These are phyloP conservation scores for Cystobasidium pallidum DNA, from an alignment of 1,284 basidiomycete species.

Conservation along the genomic window DNA sequence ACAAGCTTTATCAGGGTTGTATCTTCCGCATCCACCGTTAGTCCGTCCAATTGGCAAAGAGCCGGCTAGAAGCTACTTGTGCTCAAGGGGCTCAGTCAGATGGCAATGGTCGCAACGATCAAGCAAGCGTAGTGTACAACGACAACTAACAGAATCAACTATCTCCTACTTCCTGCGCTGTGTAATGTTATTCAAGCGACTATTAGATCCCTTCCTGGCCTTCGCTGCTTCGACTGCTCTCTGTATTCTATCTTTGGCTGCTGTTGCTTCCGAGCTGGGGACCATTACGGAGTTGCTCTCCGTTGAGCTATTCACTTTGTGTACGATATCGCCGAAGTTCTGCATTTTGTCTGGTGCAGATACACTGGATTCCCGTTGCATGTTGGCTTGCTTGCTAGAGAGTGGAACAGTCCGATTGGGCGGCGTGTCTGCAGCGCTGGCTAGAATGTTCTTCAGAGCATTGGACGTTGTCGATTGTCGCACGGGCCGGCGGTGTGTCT, in stretches of 20 bases:
- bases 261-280: constrained; percentile 28
- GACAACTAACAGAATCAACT: not conserved
- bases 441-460: constrained; percentile 28
- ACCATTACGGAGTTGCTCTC: not conserved
- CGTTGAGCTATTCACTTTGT: not conserved
- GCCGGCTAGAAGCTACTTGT: too few species aligned
- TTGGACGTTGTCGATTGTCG: constrained; percentile 18
- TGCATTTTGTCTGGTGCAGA: not conserved
- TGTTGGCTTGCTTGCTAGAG: constrained; percentile 6
- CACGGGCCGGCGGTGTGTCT: not conserved
- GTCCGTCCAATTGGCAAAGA: too few species aligned
- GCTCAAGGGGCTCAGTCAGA: too few species aligned
- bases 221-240: constrained; percentile 34
- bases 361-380: not conserved
- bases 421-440: constrained; percentile 24
- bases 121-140: not conserved
- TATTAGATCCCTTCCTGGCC: not conserved
- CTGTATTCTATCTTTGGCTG: constrained; percentile 34
- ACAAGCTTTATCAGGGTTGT: too few species aligned
- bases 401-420: constrained; percentile 4
- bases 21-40: too few species aligned
- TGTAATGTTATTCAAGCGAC: not conserved
- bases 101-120: too few species aligned
- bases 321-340: not conserved
- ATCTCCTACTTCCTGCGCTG: not conserved